Conservation (phyloP, 1,139 yeast genomes). For the Nakaseomyces nivariensis region DNA sequence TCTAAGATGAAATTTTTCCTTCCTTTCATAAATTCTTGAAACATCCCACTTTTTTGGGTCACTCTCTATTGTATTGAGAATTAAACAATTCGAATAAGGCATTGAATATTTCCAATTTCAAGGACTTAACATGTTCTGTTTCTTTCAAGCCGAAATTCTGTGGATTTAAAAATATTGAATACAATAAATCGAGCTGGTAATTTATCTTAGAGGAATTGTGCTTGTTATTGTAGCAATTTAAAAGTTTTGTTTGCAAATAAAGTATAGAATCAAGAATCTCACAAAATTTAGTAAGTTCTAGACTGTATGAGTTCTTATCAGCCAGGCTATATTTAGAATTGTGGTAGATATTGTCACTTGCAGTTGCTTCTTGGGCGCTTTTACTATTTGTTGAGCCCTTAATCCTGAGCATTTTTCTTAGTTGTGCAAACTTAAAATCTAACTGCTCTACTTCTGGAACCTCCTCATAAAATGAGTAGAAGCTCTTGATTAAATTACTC, state of each 20-base stretch:
- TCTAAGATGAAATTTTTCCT: too few relatives aligned
- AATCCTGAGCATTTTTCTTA: neutral
- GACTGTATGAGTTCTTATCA: neutral
- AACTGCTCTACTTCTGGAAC: neutral
- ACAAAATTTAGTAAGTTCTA: neutral
- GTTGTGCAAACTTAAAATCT: neutral
- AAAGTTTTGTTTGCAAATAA: neutral
- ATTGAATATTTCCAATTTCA: neutral
- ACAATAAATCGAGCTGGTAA: neutral
- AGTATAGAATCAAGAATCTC: neutral
- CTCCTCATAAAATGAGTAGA: constrained; percentile 1
- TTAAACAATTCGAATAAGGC: neutral
- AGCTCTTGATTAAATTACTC: neutral
- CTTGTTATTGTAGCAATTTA: neutral
- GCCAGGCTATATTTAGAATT: neutral
- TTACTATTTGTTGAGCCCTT: neutral
- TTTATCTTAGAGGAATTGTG: neutral
- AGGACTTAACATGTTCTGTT: neutral
- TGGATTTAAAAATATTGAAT: neutral
- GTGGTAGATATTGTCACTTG: neutral
- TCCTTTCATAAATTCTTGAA: too few relatives aligned
- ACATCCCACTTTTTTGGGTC: too few relatives aligned
- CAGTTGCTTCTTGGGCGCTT: too few relatives aligned
- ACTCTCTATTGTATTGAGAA: neutral
- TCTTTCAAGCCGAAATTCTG: neutral